These are phyloP conservation scores for Penicillium pancosmium DNA, from an alignment of 495 filamentous ascomycete species.

Conservation along the genomic window DNA sequence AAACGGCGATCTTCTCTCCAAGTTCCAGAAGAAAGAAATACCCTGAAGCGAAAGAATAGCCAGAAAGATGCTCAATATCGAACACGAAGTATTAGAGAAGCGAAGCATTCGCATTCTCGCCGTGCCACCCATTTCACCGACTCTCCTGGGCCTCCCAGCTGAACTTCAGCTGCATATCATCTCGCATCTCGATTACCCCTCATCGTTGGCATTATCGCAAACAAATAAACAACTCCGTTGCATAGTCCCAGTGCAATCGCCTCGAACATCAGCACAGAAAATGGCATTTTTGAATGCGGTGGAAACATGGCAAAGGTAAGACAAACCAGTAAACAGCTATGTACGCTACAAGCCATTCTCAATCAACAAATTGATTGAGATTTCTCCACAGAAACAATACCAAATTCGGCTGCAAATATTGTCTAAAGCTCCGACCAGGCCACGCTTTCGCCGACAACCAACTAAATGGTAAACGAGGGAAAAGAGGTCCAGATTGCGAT, in stretches of 20 bases:
- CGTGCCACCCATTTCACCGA: neutral
- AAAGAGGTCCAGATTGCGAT: neutral
- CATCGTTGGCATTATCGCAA: constrained; percentile 5
- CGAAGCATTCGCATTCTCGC: neutral
- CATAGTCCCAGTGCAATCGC: constrained; percentile 5
- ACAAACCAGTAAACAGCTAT: too few relatives aligned
- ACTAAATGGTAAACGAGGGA: neutral
- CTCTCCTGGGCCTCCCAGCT: neutral
- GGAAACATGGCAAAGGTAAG: constrained; percentile 8
- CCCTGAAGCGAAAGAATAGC: neutral
- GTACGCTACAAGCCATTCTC: too few relatives aligned
- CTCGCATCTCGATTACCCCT: constrained; percentile 4
- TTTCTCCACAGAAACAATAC: neutral
- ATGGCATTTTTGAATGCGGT: constrained; percentile 3
- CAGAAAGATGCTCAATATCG: neutral
- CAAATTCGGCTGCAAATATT: constrained; percentile 6
- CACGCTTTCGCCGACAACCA: constrained; percentile 3
- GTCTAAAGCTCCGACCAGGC: constrained; percentile 6
- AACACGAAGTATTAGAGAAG: neutral
- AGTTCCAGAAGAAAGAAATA: neutral
- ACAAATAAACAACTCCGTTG: neutral
- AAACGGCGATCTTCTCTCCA: neutral
- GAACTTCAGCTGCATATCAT: constrained; percentile 9
- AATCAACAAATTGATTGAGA: neutral
- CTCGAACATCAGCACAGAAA: neutral